Evolutionary conservation across 805 yeast species (phyloP).

Genomic region (Starmera amethionina): DNA sequence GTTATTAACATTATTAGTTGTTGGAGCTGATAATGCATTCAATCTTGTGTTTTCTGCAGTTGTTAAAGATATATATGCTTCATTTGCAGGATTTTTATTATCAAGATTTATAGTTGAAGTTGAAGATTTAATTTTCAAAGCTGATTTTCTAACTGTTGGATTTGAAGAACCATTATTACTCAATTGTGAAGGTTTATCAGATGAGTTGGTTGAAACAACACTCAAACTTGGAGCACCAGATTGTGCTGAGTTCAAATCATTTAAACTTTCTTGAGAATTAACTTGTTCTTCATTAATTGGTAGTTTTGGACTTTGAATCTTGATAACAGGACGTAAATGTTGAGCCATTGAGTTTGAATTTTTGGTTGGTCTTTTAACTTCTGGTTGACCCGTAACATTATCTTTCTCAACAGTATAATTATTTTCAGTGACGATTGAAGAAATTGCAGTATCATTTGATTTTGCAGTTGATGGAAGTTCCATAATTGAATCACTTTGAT

Average conservation of each 20-base stretch:
- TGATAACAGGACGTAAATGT: slow-evolving; percentile 31
- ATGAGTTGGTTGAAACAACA: neutral
- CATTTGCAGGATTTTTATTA: slow-evolving; percentile 35
- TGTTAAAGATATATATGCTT: slow-evolving; percentile 56
- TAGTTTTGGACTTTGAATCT: slow-evolving; percentile 11
- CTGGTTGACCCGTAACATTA: neutral
- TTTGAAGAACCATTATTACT: slow-evolving; percentile 6
- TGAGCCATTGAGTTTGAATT: slow-evolving; percentile 31
- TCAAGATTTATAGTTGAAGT: slow-evolving; percentile 13
- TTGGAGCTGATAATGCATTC: slow-evolving; percentile 46
- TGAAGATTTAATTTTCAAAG: slow-evolving; percentile 23
- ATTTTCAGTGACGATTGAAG: slow-evolving; percentile 2
- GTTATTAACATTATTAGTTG: slow-evolving; percentile 3
- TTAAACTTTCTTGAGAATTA: slow-evolving; percentile 8
- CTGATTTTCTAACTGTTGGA: slow-evolving; percentile 32
- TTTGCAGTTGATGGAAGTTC: slow-evolving; percentile 18
- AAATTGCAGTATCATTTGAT: slow-evolving; percentile 10
- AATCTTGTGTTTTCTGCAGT: slow-evolving; percentile 75
- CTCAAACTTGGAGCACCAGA: neutral
- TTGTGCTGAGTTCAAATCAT: neutral
- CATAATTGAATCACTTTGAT: neutral
- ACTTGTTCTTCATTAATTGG: slow-evolving; percentile 4
- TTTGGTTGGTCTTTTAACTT: neutral
- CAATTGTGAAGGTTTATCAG: neutral
- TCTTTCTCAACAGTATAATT: neutral